phyloP scores from a whole-genome alignment of 2,329 filamentous ascomycete genomes.

The Xylariaceae sp. region DNA sequence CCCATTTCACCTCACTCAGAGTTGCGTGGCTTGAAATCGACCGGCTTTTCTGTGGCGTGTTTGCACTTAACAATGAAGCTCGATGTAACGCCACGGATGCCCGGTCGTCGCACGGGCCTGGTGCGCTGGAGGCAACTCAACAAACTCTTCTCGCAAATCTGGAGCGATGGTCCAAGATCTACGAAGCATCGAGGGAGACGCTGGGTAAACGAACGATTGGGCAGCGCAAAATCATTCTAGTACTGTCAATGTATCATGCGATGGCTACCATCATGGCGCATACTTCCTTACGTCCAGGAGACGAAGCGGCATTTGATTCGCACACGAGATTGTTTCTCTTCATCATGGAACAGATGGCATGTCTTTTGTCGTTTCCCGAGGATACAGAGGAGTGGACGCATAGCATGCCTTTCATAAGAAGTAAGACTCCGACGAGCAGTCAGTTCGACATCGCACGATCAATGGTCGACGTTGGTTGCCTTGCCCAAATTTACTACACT shows the following conservation, averaged over 20 bases:
- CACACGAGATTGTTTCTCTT: constrained; percentile 28
- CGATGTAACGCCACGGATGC: background rate
- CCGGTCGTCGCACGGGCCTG: background rate
- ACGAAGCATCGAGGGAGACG: background rate
- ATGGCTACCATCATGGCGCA: constrained; percentile 42
- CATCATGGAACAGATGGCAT: constrained; percentile 13
- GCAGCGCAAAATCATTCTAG: too few species aligned
- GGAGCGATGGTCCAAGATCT: constrained; percentile 25
- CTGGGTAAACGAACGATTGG: too few species aligned
- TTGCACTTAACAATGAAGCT: background rate
- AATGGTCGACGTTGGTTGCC: constrained; percentile 39
- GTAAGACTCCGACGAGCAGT: constrained; percentile 10
- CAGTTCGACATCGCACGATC: constrained; percentile 27
- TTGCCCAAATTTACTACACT: constrained; percentile 40
- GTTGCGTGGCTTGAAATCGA: background rate
- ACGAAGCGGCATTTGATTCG: constrained; percentile 35
- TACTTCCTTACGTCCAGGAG: constrained; percentile 27
- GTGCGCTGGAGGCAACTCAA: background rate
- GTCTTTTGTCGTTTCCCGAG: background rate
- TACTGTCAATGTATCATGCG: constrained; percentile 31
- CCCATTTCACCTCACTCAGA: constrained; percentile 5
- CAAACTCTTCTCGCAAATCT: constrained; percentile 16
- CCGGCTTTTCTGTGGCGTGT: background rate
- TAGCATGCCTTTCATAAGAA: too few species aligned
- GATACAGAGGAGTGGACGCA: background rate